Evolutionary conservation across 108 stramenopile species (phyloP).

Genomic region (Fragilaria radians): DNA sequence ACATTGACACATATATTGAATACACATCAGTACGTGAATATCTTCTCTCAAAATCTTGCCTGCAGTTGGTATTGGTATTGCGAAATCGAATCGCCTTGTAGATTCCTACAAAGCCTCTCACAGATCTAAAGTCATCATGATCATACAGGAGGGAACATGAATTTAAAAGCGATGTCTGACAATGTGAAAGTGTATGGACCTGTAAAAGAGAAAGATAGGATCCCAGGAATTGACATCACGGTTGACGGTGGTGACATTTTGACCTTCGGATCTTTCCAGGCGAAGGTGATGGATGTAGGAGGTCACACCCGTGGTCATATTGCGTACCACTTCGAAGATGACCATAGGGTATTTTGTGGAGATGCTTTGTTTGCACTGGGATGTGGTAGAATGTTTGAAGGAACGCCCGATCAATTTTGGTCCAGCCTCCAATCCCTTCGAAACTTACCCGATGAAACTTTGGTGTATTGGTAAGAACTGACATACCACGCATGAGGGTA

Average conservation of each 20-base stretch:
- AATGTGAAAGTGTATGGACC: slow-evolving; percentile 57
- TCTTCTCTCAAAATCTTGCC: no score
- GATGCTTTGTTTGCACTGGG: slow-evolving; percentile 79
- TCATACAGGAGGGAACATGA: slow-evolving; percentile 74
- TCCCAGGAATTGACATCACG: slow-evolving; percentile 55
- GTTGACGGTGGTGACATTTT: slow-evolving; percentile 50
- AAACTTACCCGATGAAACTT: slow-evolving; percentile 72
- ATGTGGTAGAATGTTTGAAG: slow-evolving; percentile 88
- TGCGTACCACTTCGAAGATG: slow-evolving; percentile 68
- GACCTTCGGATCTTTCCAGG: slow-evolving; percentile 42
- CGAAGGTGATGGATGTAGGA: slow-evolving; percentile 65
- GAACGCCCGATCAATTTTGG: slow-evolving; percentile 73
- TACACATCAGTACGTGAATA: slow-evolving; percentile 38
- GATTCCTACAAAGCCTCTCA: no score
- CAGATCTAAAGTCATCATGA: slow-evolving; percentile 52
- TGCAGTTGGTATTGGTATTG: no score
- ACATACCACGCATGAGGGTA: not conserved
- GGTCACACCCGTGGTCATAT: slow-evolving; percentile 83
- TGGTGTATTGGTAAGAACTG: slow-evolving; percentile 53
- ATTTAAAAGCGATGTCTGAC: slow-evolving; percentile 34
- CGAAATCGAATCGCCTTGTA: no score
- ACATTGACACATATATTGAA: slow-evolving; percentile 77
- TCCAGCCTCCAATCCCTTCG: slow-evolving; percentile 42
- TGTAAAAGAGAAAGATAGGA: slow-evolving; percentile 39
- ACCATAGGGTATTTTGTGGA: slow-evolving; percentile 63